phyloP scores from a whole-genome alignment of 441 rosid genomes.

The Gossypium lobatum region DNA sequence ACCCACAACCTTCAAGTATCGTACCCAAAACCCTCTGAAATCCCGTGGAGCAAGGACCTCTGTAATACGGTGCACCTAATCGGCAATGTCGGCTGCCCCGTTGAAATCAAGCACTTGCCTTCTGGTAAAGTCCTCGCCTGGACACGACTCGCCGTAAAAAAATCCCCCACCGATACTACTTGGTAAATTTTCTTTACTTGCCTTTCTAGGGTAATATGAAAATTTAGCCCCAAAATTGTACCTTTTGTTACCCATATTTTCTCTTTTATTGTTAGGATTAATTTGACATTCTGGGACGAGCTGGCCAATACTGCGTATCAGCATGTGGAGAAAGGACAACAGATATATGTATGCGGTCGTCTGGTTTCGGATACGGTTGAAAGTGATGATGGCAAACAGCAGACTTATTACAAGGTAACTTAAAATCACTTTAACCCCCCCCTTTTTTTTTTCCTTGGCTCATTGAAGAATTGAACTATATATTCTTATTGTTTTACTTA shows the following conservation, averaged over 20 bases:
- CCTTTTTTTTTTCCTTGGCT: not conserved
- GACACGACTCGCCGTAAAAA: slow-evolving; percentile 50
- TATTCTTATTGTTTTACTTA: not conserved
- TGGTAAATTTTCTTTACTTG: slow-evolving; percentile 28
- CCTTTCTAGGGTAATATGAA: not conserved
- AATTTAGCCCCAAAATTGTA: not conserved
- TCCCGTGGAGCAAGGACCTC: slow-evolving; percentile 63
- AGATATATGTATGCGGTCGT: slow-evolving; percentile 56
- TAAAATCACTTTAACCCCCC: not conserved
- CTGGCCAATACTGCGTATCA: slow-evolving; percentile 47
- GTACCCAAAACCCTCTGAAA: slow-evolving; percentile 37
- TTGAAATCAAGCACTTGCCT: slow-evolving; percentile 46
- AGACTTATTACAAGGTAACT: slow-evolving; percentile 52
- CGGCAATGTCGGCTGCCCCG: slow-evolving; percentile 42
- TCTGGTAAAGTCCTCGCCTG: slow-evolving; percentile 55
- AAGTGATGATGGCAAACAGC: slow-evolving; percentile 47
- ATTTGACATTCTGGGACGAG: slow-evolving; percentile 64
- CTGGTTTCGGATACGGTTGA: slow-evolving; percentile 46
- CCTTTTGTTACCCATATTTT: not conserved
- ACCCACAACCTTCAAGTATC: slow-evolving; percentile 19
- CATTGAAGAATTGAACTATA: not conserved
- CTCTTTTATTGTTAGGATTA: slow-evolving; percentile 35
- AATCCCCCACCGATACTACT: slow-evolving; percentile 41
- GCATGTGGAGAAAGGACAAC: slow-evolving; percentile 56
- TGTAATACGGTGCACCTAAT: slow-evolving; percentile 50